Conservation (phyloP, 2,329 filamentous ascomycete species). For the Pseudogymnoascus sp. region DNA sequence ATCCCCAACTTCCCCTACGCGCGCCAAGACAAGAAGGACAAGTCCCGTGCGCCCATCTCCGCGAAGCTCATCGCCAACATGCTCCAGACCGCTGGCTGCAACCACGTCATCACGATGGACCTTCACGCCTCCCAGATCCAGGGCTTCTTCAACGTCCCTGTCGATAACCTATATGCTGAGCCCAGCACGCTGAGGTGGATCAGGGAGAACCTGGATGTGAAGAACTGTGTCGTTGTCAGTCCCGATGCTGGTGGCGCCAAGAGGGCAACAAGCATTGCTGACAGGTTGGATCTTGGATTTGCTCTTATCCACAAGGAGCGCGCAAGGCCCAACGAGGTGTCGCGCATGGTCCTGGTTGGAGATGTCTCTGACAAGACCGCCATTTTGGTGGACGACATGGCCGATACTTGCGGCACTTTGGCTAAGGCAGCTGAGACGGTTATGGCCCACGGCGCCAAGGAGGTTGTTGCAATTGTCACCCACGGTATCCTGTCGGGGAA, state of each 20-base stretch:
- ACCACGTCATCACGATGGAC: slow-evolving; percentile 93
- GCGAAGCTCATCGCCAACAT: slow-evolving; percentile 96
- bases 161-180: slow-evolving; percentile 82
- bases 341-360: slow-evolving; percentile 91
- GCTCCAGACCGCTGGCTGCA: slow-evolving; percentile 89
- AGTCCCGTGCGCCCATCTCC: slow-evolving; percentile 90
- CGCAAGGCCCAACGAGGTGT: slow-evolving; percentile 82
- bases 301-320: slow-evolving; percentile 97
- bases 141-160: slow-evolving; percentile 83
- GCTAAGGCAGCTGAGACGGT: slow-evolving; percentile 85
- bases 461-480: slow-evolving; percentile 91
- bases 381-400: slow-evolving; percentile 97
- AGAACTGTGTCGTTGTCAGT: slow-evolving; percentile 87
- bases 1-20: slow-evolving; percentile 96
- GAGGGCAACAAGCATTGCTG: slow-evolving; percentile 87
- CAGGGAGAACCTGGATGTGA: slow-evolving; percentile 70
- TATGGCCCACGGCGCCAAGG: slow-evolving; percentile 75
- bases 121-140: slow-evolving; percentile 90
- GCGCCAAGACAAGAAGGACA: slow-evolving; percentile 96
- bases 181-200: slow-evolving; percentile 91
- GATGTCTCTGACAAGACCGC: slow-evolving; percentile 86
- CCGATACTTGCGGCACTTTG: slow-evolving; percentile 85
- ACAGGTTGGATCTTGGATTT: slow-evolving; percentile 82
- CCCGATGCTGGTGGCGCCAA: slow-evolving; percentile 94
- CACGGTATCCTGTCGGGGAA: slow-evolving; percentile 86